phyloP scores from a whole-genome alignment of 2,329 filamentous ascomycete species.

The Arthrobotrys sinensis region DNA sequence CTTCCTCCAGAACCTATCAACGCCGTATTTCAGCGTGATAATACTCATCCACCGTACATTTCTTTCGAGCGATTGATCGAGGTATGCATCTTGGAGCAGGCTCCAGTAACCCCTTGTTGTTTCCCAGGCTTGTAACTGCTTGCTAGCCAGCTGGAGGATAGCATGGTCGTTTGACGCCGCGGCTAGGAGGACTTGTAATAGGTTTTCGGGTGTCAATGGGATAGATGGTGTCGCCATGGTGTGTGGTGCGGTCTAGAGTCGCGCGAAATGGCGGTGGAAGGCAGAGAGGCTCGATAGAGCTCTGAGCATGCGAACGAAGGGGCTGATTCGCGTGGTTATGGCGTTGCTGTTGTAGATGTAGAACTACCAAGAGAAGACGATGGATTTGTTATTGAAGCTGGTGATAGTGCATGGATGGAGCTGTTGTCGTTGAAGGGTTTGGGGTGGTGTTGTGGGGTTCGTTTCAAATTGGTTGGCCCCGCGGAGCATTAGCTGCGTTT shows the following conservation, averaged over 20 bases:
- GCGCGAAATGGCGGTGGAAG: background rate
- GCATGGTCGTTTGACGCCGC: conserved; percentile 70
- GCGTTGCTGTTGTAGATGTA: background rate
- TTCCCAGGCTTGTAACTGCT: conserved; percentile 72
- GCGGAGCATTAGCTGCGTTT: too few relatives aligned
- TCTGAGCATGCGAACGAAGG: background rate
- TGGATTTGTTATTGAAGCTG: conserved; percentile 1
- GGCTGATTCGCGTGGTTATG: background rate
- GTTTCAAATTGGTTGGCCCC: background rate
- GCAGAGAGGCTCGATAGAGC: background rate
- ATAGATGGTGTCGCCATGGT: conserved; percentile 35
- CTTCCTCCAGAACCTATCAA: conserved; percentile 93
- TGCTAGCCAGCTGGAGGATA: conserved; percentile 72
- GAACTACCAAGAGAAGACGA: background rate
- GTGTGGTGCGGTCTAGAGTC: background rate
- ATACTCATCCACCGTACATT: conserved; percentile 90
- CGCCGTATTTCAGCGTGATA: conserved; percentile 95
- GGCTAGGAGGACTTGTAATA: conserved; percentile 70
- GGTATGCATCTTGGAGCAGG: conserved; percentile 78
- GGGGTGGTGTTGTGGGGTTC: background rate
- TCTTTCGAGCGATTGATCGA: conserved; percentile 81
- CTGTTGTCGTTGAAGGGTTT: too few relatives aligned
- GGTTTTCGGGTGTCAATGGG: conserved; percentile 67
- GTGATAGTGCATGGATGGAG: background rate
- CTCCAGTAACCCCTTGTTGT: conserved; percentile 70